phyloP scores from a whole-genome alignment of 2,329 filamentous ascomycete genomes.

The Macrophomina phaseolina region DNA sequence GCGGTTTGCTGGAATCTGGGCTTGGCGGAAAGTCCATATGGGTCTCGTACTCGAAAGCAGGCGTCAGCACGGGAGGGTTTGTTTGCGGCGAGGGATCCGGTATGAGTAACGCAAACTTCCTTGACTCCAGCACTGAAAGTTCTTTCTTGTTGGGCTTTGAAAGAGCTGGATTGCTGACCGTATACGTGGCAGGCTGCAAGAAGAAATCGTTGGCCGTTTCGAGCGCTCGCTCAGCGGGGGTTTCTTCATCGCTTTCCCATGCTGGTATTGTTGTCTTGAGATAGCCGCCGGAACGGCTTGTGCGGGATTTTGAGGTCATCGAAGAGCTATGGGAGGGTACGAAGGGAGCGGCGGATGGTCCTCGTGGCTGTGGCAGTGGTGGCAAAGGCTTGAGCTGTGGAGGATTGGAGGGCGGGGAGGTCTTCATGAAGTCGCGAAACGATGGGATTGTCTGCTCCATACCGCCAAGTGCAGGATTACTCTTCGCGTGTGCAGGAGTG shows the following conservation, averaged over 20 bases:
- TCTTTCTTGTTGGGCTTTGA: not conserved
- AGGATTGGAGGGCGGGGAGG: conserved; percentile 2
- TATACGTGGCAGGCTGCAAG: conserved; percentile 21
- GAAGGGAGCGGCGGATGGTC: not conserved
- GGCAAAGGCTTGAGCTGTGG: conserved; percentile 4
- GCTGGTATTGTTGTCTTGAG: not conserved
- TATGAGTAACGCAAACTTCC: conserved; percentile 1
- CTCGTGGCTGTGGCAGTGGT: not conserved
- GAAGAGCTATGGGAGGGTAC: not conserved
- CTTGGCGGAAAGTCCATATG: conserved; percentile 19
- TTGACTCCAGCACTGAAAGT: conserved; percentile 1
- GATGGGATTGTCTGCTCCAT: conserved; percentile 19
- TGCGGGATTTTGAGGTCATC: not conserved
- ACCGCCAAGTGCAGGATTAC: conserved; percentile 3
- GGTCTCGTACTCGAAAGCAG: conserved; percentile 21
- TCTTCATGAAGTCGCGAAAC: conserved; percentile 22
- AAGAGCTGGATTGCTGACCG: conserved; percentile 4
- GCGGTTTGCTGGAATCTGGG: conserved; percentile 12
- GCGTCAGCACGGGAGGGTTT: not conserved
- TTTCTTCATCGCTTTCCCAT: conserved; percentile 5
- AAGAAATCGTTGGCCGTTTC: not conserved
- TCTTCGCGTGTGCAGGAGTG: not conserved
- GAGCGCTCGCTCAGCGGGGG: not conserved
- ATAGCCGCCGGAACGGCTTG: conserved; percentile 5
- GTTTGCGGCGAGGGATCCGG: conserved; percentile 8